A percentile compares a stretch with the other conserved stretches of the same genome.
phyloP scores from a whole-genome alignment of 1,139 yeast species.

The Zygosaccharomyces pseudobailii region DNA sequence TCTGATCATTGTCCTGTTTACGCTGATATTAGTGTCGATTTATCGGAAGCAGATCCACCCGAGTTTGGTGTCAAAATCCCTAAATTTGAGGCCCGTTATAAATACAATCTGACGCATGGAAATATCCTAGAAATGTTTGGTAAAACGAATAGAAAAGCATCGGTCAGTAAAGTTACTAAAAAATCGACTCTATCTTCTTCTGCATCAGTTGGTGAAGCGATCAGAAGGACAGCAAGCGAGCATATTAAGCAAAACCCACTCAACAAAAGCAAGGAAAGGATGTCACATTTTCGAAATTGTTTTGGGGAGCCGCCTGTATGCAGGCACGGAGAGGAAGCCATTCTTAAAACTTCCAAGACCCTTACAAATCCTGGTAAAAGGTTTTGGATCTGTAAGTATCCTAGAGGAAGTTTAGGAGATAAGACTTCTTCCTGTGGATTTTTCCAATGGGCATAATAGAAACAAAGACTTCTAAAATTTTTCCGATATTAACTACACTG shows the following conservation, averaged over 20 bases:
- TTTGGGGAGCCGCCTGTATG: slow-evolving; percentile 47
- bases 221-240: slow-evolving; percentile 5
- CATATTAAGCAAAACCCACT: background rate
- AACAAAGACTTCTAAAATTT: background rate
- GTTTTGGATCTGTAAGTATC: slow-evolving; percentile 55
- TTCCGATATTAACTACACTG: slow-evolving; percentile 1
- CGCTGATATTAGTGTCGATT: slow-evolving; percentile 50
- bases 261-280: background rate
- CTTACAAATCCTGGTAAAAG: slow-evolving; percentile 46
- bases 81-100: slow-evolving; percentile 53
- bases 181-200: background rate
- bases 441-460: slow-evolving; percentile 36
- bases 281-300: slow-evolving; percentile 11
- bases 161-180: slow-evolving; percentile 1
- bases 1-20: slow-evolving; percentile 94
- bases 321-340: slow-evolving; percentile 46
- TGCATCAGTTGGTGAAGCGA: slow-evolving; percentile 16
- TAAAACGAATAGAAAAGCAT: background rate
- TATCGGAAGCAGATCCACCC: background rate
- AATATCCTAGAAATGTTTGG: slow-evolving; percentile 52
- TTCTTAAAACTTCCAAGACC: slow-evolving; percentile 46
- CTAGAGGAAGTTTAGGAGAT: slow-evolving; percentile 31
- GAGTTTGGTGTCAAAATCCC: slow-evolving; percentile 25
- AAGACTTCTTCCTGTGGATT: slow-evolving; percentile 36
- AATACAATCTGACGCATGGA: slow-evolving; percentile 47